phyloP scores from a whole-genome alignment of 495 filamentous ascomycete genomes.

The Penicillium tannophilum region DNA sequence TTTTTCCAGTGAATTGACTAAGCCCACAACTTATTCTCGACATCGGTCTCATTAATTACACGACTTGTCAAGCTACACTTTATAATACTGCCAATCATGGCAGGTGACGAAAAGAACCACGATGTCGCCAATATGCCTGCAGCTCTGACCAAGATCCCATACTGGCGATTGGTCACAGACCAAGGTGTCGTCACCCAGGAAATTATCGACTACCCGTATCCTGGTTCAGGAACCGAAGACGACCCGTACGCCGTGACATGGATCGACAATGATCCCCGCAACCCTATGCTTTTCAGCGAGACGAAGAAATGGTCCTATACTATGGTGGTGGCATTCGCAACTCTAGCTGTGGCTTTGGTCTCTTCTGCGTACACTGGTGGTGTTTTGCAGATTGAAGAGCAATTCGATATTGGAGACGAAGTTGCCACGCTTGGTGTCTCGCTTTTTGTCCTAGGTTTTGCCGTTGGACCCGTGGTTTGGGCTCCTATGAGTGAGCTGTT shows the following conservation, averaged over 20 bases:
- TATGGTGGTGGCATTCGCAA: conserved; percentile 63
- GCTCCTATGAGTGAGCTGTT: conserved; percentile 71
- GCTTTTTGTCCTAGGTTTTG: conserved; percentile 75
- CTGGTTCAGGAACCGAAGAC: conserved; percentile 70
- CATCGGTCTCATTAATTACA: neutral
- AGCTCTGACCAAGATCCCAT: conserved; percentile 40
- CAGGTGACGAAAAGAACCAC: conserved; percentile 26
- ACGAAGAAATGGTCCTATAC: conserved; percentile 74
- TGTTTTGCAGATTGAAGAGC: conserved; percentile 56
- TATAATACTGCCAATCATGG: conserved; percentile 30
- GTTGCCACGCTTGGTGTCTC: conserved; percentile 69
- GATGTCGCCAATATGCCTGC: conserved; percentile 29
- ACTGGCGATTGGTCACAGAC: conserved; percentile 49
- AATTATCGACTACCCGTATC: conserved; percentile 61
- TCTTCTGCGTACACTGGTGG: conserved; percentile 79
- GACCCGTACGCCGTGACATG: conserved; percentile 77
- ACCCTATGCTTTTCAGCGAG: conserved; percentile 66
- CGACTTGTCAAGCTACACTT: neutral
- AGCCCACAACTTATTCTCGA: neutral
- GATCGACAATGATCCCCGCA: conserved; percentile 69
- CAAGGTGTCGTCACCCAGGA: conserved; percentile 57
- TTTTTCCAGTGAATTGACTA: neutral
- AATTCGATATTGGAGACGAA: conserved; percentile 62
- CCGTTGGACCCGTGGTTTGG: conserved; percentile 66
- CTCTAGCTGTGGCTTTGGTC: conserved; percentile 73